Evolutionary conservation across 2,329 filamentous ascomycete genomes (phyloP), one percentile per base, ranked within the genome.

Genomic region (Alternaria conjuncta): DNA sequence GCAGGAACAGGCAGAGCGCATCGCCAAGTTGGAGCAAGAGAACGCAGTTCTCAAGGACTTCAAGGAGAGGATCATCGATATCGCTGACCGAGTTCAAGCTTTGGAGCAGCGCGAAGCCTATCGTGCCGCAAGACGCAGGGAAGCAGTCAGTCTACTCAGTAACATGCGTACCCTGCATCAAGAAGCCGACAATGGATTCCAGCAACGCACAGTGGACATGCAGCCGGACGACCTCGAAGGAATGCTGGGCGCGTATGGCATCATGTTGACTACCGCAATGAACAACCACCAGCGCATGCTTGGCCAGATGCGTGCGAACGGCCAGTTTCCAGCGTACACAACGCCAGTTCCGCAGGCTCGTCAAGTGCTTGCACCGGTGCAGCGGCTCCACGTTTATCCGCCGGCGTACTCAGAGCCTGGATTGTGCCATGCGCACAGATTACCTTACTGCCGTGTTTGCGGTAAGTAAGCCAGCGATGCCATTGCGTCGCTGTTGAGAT

Each of bases 161-260:
- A 74, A 65, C 41, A 57, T 73, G 26, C 64, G 69, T 15, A 67
- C 68, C 2, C 46, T 70, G 1, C 57, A 71, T 30, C 66, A 68
- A 30, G 70, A 72, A 54, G 66, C 71, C 21, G 60, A 55, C 44
- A 72, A 72, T 26, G 62, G 67, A 2, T 69, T 73, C 43, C 55
- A 60, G 2, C 23, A 70, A 15, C 69, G 69, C 21, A 59, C 65
- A 4, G 47, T 9, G 3, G 69, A 71, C 12, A 55, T 74, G 9
- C 62, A 71, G 28, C 12, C 54, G 12, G 70, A 71, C 10, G 67
- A 74, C 18, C 59, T 73, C 5, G 71, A 74, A 36, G 66, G 67
- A 13, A 64, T 73, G 58, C n/a, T 74, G 12, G 57, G 51, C 3
- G 54, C 63, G 6, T 66, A 62, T 30, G 63, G 56, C 1, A 69